Evolutionary conservation across 441 rosid species (phyloP), one percentile per base, ranked within the genome.

Genomic region (Pelargonium australe): DNA sequence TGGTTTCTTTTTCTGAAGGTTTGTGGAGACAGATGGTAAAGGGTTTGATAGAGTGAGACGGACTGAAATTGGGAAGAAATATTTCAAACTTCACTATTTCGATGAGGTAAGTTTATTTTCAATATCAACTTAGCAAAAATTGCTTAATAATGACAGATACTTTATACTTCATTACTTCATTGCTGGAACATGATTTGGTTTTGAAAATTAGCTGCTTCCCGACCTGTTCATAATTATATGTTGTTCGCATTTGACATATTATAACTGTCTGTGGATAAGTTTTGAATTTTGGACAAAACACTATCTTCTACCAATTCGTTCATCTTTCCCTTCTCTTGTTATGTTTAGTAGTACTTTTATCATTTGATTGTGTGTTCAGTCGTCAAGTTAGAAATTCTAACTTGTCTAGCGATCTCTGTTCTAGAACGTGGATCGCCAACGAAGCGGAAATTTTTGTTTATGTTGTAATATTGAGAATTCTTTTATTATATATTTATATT

Each of bases 1-100:
- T 63, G 34, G 45, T 14, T 72, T 23, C 65, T 68, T 75, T 43
- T 13, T 65, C 53, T 75, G 12, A 86, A 95, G 99, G 82, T 95
- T 95, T 83, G 98, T 92, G 57, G 98, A 95, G 79, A 86, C 94
- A 1, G 99, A 95, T 79, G 99, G 99, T 16, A 90, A 87, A 80
- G 99, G 79, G 67, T 95, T 68, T 67, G 97, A 95, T 72, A 87
- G 94, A 82, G 97, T 95, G 34, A 85, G 99, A 77, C 86, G 76
- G 14, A 90, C 98, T 65, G 98, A 95, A 84, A 95, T 92, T 64
- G 99, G 99, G 77, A 95, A 92, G 86, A 95, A 95, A 77, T 5
- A 89, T 80, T 86, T 95, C 76, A 92, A 90, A 80, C 96, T 95
- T 20, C 88, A 91, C 43, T 96, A 95, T 82, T 95, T 95, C 25